phyloP scores from a whole-genome alignment of 345 rosid genomes.

The Linum usitatissimum region DNA sequence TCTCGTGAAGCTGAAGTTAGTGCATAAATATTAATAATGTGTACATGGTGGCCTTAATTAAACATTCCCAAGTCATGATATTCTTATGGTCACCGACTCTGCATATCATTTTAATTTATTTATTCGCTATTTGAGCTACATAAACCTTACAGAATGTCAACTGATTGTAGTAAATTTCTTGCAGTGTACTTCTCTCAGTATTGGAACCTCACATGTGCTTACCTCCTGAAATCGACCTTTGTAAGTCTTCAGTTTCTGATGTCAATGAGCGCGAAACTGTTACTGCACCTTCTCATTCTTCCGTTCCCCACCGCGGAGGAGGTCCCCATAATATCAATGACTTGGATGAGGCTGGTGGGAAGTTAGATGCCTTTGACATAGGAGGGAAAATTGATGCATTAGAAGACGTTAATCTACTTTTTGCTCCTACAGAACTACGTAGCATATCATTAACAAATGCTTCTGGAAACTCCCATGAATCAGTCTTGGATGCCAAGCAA shows the following conservation, averaged over 20 bases:
- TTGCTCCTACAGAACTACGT: conserved; percentile 55
- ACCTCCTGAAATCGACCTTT: conserved; percentile 66
- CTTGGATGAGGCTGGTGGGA: conserved; percentile 43
- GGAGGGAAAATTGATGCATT: conserved; percentile 34
- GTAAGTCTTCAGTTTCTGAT: conserved; percentile 36
- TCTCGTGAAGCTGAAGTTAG: background rate
- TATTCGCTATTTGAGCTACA: background rate
- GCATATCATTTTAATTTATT: too few species aligned
- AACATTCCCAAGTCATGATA: too few species aligned
- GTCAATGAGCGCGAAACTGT: conserved; percentile 31
- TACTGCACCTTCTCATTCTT: conserved; percentile 15
- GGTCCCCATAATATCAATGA: conserved; percentile 26
- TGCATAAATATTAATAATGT: too few species aligned
- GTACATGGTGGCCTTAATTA: background rate
- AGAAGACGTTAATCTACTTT: conserved; percentile 48
- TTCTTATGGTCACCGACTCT: too few species aligned
- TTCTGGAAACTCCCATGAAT: conserved; percentile 22
- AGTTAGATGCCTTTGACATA: conserved; percentile 36
- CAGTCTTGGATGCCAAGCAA: conserved; percentile 17
- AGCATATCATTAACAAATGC: conserved; percentile 31
- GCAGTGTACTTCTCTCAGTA: conserved; percentile 76
- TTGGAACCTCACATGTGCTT: conserved; percentile 64
- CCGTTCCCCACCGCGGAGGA: conserved; percentile 20
- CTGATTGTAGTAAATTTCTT: background rate
- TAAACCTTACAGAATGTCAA: background rate